Base-by-base conservation (phyloP, 495 filamentous ascomycete genomes). In the Melanomma pulvis-pyrius region DNA sequence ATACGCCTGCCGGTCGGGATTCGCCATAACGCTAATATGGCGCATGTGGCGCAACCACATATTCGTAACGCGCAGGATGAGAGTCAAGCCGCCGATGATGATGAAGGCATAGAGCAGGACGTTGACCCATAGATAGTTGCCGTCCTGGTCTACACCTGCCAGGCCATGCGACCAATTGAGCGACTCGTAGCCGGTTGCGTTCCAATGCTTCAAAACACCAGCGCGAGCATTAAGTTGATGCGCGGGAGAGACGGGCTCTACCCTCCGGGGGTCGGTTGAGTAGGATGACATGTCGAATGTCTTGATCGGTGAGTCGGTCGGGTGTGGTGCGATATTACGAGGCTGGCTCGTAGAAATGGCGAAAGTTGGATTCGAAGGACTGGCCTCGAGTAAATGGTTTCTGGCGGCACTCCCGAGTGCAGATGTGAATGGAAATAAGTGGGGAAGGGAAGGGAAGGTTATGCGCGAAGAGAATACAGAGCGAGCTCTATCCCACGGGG, bases 41-140 rank as follows among this genome's bases (percentile, higher is more conserved):
- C 94, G 88, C 29, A 94, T 75, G 53, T 89, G 84, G 15, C 80
- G 79, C 72, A 91, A 90, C 68, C 81, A 83, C 59, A 88, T 81
- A 30, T 89, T 80, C 17, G 84, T 78, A 13, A 88, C 71, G 46
- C 88, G 81, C 54, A 83, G 82, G 49, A 82, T 73, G 39, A 90
- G 80, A 26, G 87, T 73, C 11, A 79, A 58, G n/a, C 84, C 71
- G 36, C 81, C 82, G 11, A 89, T 71, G 4, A 72, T 64, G 5
- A 79, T 71, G 30, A 89, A 75, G 1, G 81, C 81, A 5, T 74
- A 53, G 30, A 75, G 17, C 2, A 76, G 46, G 47, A 72, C 67
- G 51, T 79, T 65, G 32, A 72, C 67, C 62, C 72, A 76, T 32
- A 74, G 66, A 49, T 56, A 77, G 72, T 79, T 79, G 32, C 62